Evolutionary conservation across 371 early-diverging fungal species (phyloP), one percentile per base, ranked within the genome.

Genomic region (Rhizopus stolonifer): DNA sequence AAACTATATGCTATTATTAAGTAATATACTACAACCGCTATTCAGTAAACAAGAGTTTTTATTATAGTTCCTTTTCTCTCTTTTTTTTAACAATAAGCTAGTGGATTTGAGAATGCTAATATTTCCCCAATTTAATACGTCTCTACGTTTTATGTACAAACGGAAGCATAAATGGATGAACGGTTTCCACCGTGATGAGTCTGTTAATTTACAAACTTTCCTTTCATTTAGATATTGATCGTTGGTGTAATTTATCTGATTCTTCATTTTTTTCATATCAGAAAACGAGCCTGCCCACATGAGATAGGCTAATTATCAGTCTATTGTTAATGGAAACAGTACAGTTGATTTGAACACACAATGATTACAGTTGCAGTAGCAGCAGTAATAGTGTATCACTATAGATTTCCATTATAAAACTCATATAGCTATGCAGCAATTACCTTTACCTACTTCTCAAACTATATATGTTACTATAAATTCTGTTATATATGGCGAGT

Each of bases 191-290:
- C n/a, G n/a, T n/a, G n/a, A n/a, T n/a, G n/a, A n/a, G n/a, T n/a
- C n/a, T n/a, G n/a, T n/a, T n/a, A n/a, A n/a, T n/a, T n/a, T n/a
- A n/a, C n/a, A n/a, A n/a, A n/a, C n/a, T n/a, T n/a, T n/a, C n/a
- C n/a, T 26, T 18, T 29, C 11, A 29, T 9, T 15, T 53, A 62
- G 63, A 39, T 54, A 25, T 29, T 49, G 24, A 33, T 49, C 19
- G 23, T 53, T 11, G 63, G 63, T 40, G 25, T 57, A 18, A 33
- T 51, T 15, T 62, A 53, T 38, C 22, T 62, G n/a, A 17, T 44
- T 10, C 25, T 52, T n/a, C 54, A 62, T n/a, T 36, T 62, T 53
- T 46, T 23, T 25, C 7, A 29, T 29, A 6, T 24, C 19, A 46
- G 46, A 26, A 14, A 19, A 23, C 6, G 56, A 56, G 7, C 61